phyloP scores from a whole-genome alignment of 495 filamentous ascomycete species.

The Daldinia decipiens region DNA sequence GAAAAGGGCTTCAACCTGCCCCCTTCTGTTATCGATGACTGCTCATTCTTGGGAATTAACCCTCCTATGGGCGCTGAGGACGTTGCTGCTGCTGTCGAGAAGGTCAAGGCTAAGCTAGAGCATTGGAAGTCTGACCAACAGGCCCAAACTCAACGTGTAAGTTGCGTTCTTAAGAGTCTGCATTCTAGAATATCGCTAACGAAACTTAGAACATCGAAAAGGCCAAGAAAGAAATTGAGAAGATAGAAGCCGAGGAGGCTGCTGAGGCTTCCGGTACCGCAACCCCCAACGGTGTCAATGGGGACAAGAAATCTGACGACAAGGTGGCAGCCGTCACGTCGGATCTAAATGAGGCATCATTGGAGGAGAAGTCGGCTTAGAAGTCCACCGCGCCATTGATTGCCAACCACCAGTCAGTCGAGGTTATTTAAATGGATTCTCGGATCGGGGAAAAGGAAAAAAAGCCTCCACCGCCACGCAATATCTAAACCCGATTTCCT shows the following conservation, averaged over 20 bases:
- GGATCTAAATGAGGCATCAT: slow-evolving; percentile 75
- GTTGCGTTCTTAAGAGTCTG: slow-evolving; percentile 40
- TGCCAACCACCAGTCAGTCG: not conserved
- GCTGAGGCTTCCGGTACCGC: slow-evolving; percentile 49
- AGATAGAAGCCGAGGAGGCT: slow-evolving; percentile 66
- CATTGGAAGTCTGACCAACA: slow-evolving; percentile 93
- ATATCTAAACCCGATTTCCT: not conserved
- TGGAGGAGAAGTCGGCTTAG: slow-evolving; percentile 74
- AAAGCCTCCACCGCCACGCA: slow-evolving; percentile 12
- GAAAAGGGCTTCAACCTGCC: slow-evolving; percentile 79
- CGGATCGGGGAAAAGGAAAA: not conserved
- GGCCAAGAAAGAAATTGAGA: slow-evolving; percentile 71
- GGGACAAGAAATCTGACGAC: slow-evolving; percentile 52
- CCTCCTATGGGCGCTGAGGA: slow-evolving; percentile 86
- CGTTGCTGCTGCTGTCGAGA: slow-evolving; percentile 80
- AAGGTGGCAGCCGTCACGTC: slow-evolving; percentile 57
- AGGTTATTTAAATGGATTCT: slow-evolving; percentile 18
- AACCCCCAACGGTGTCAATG: slow-evolving; percentile 54
- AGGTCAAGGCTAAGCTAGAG: slow-evolving; percentile 90
- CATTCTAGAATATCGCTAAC: slow-evolving; percentile 54
- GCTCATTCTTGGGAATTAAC: slow-evolving; percentile 81
- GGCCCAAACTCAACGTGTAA: slow-evolving; percentile 89
- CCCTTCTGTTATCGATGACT: slow-evolving; percentile 89
- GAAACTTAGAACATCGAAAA: slow-evolving; percentile 84
- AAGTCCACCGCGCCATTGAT: slow-evolving; percentile 46